A percentile compares a stretch with the other conserved stretches of the same genome.
These are phyloP conservation scores for Fusarium sp. DNA, from an alignment of 2,329 filamentous ascomycete genomes.

Conservation along the genomic window DNA sequence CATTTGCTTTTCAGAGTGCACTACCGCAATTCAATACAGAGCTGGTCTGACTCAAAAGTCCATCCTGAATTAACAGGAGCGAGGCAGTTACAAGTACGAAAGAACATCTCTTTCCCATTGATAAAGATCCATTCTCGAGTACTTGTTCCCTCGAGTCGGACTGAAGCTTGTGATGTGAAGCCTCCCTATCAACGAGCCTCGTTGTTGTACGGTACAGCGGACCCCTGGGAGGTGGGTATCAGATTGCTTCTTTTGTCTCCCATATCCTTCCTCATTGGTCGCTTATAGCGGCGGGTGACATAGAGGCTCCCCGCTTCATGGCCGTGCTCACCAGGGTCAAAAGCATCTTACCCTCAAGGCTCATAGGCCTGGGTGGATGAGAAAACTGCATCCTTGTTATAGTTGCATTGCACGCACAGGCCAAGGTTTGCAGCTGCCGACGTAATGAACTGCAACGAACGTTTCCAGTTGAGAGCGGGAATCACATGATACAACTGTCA, in stretches of 20 bases:
- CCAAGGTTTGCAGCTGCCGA: conserved; percentile 21
- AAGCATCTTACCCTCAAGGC: conserved; percentile 1
- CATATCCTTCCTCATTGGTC: conserved; percentile 41
- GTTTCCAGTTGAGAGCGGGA: neutral
- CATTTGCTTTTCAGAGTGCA: neutral
- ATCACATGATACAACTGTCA: conserved; percentile 4
- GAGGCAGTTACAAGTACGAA: neutral
- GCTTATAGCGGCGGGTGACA: conserved; percentile 28
- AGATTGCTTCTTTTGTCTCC: conserved; percentile 50
- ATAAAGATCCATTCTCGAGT: neutral
- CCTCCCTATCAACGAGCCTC: conserved; percentile 11
- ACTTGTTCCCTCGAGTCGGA: neutral
- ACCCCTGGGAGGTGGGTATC: conserved; percentile 35
- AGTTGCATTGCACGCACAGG: neutral
- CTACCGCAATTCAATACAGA: neutral
- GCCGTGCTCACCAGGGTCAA: conserved; percentile 21
- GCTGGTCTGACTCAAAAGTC: conserved; percentile 12
- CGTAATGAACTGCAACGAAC: conserved; percentile 21
- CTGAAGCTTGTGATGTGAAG: neutral
- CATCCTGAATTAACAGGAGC: neutral
- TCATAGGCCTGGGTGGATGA: neutral
- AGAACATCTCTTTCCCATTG: neutral
- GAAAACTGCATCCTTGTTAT: conserved; percentile 11
- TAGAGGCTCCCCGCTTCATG: conserved; percentile 28
- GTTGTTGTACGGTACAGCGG: conserved; percentile 10